Evolutionary conservation across 1,284 basidiomycete species (phyloP), one percentile per base, ranked within the genome.

Genomic region (Cystobasidiaceae sp.): DNA sequence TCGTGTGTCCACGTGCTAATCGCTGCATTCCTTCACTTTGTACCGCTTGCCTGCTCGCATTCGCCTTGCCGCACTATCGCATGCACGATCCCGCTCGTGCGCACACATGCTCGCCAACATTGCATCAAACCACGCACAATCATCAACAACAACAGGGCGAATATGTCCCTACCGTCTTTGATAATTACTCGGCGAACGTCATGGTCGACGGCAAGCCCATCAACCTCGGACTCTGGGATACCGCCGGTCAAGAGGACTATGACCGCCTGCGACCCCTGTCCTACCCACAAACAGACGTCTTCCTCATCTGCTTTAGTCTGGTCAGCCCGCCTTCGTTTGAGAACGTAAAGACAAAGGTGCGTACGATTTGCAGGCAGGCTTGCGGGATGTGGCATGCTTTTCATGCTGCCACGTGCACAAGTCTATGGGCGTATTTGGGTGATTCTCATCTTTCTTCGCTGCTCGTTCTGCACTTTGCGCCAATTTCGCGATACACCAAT

Each of bases 201-300:
- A 93, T 96, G 86, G 93, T 99, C 67, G 96, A 98, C 75, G 92
- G 93, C 74, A 96, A 97, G 82, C 96, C 96, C 50, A 94, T 98
- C 74, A 93, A 90, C 65, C 85, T 98, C 65, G 94, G 94, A 64
- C 81, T 97, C 65, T 97, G 93, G 93, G 93, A 97, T 84, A 97
- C 93, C n/a, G 93, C 93, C 54, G 93, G 93, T 73, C 93, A 97
- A 80, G 93, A 97, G 78, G 93, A 97, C 81, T 94, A 93, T 78
- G 96, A 98, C 79, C 89, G 96, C 64, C 87, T 99, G 74, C 88
- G 96, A 73, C 96, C 96, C 58, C 84, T 98, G 70, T 94, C 91
- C 68, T 99, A 99, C 80, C 96, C 96, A 7, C 96, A 98, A 79
- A 98, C 96, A 57, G 96, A 99, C 77, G 93, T 99, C 39, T 98